Percentiles rank a stretch among this genome's conserved stretches.
Evolutionary conservation across 768 basidiomycete species (phyloP).

Genomic region (Rhodotorula kratochvilovae): DNA sequence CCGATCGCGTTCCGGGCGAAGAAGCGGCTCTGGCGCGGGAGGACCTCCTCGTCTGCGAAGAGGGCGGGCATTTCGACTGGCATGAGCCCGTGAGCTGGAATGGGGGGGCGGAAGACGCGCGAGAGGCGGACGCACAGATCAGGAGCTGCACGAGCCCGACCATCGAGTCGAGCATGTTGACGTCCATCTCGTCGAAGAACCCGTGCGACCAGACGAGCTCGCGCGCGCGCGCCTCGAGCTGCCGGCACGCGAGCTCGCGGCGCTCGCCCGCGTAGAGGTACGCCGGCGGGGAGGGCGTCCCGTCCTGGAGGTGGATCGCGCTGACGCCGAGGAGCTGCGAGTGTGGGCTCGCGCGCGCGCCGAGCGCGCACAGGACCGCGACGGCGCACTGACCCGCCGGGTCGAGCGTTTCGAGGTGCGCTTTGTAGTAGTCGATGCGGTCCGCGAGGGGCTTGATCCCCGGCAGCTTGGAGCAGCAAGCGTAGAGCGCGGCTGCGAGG

Average conservation of each 20-base stretch:
- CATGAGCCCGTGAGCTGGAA: background rate
- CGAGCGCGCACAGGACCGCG: slow-evolving; percentile 30
- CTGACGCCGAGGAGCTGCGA: slow-evolving; percentile 28
- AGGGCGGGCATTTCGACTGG: slow-evolving; percentile 6
- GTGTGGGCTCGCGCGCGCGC: slow-evolving; percentile 26
- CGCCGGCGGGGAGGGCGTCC: slow-evolving; percentile 19
- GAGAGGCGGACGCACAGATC: slow-evolving; percentile 21
- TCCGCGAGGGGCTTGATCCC: slow-evolving; percentile 24
- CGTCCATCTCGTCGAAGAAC: background rate
- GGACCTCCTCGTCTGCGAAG: slow-evolving; percentile 23
- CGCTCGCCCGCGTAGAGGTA: slow-evolving; percentile 31
- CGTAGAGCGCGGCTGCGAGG: slow-evolving; percentile 9
- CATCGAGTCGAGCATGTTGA: slow-evolving; percentile 9
- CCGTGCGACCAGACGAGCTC: slow-evolving; percentile 32
- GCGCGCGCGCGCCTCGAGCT: slow-evolving; percentile 16
- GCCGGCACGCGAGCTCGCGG: slow-evolving; percentile 27
- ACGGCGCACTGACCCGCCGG: slow-evolving; percentile 16
- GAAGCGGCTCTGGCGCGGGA: slow-evolving; percentile 19
- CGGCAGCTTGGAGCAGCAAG: slow-evolving; percentile 28
- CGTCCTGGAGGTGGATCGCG: slow-evolving; percentile 3
- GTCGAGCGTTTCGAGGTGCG: slow-evolving; percentile 5
- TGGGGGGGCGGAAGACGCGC: background rate
- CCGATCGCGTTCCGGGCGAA: slow-evolving; percentile 21
- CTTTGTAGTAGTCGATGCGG: slow-evolving; percentile 17
- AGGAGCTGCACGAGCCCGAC: slow-evolving; percentile 27